These are phyloP conservation scores for Talaromyces albobiverticillius DNA, from an alignment of 2,329 filamentous ascomycete species.

Conservation along the genomic window DNA sequence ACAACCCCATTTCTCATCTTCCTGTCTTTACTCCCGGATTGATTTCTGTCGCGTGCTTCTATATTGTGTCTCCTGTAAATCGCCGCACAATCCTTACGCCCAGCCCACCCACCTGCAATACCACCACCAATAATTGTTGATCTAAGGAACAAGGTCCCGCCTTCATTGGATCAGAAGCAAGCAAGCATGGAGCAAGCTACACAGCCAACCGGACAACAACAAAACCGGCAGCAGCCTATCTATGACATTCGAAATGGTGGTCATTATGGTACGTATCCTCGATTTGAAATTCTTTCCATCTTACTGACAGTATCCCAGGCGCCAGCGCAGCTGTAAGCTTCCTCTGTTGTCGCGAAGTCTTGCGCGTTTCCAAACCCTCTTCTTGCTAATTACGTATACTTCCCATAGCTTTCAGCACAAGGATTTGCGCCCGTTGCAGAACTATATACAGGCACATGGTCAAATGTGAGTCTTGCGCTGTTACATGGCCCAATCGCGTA, in stretches of 20 bases:
- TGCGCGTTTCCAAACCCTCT: too few relatives aligned
- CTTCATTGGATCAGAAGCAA: slow-evolving; percentile 9
- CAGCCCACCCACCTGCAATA: background rate
- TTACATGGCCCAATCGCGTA: background rate
- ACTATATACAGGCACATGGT: slow-evolving; percentile 90
- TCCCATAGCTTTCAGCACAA: slow-evolving; percentile 71
- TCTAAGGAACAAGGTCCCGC: slow-evolving; percentile 9
- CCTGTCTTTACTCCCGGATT: background rate
- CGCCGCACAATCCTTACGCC: background rate
- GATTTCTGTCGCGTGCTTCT: background rate
- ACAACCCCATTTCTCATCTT: background rate
- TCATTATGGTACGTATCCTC: slow-evolving; percentile 65
- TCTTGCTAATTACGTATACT: slow-evolving; percentile 23
- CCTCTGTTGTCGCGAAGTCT: slow-evolving; percentile 2
- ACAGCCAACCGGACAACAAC: slow-evolving; percentile 56
- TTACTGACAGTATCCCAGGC: slow-evolving; percentile 43
- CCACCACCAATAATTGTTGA: slow-evolving; percentile 8
- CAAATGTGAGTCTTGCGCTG: slow-evolving; percentile 64
- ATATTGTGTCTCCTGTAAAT: background rate
- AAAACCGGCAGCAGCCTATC: slow-evolving; percentile 59
- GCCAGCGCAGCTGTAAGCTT: slow-evolving; percentile 65
- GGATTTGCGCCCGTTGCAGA: slow-evolving; percentile 86
- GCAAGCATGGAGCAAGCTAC: slow-evolving; percentile 55
- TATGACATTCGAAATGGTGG: slow-evolving; percentile 73
- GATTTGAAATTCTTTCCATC: slow-evolving; percentile 9